These are phyloP conservation scores for Ascochyta clinopodiicola DNA, from an alignment of 2,329 filamentous ascomycete genomes.

Conservation along the genomic window DNA sequence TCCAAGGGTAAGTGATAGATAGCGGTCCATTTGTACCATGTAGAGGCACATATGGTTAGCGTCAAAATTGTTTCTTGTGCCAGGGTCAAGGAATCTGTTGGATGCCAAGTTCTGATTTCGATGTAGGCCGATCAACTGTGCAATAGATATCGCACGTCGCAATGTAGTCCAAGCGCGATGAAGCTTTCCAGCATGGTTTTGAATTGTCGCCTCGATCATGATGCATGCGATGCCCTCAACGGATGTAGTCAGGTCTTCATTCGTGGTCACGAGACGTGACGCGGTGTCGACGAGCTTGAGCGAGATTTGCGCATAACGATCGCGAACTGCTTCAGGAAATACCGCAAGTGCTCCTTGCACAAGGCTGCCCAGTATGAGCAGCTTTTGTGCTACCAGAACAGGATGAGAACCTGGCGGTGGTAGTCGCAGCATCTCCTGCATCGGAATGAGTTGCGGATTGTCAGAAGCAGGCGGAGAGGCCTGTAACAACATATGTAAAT, in stretches of 20 bases:
- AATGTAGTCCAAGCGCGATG: constrained; percentile 49
- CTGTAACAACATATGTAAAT: neutral
- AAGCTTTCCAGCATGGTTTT: constrained; percentile 51
- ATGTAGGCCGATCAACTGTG: constrained; percentile 54
- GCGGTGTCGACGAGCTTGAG: constrained; percentile 34
- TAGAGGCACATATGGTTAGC: constrained; percentile 48
- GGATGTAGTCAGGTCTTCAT: constrained; percentile 48
- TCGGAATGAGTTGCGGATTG: constrained; percentile 20
- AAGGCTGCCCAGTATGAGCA: constrained; percentile 42
- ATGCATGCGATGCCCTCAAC: constrained; percentile 54
- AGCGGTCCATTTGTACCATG: constrained; percentile 48
- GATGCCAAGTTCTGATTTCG: constrained; percentile 48
- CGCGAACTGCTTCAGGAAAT: no score
- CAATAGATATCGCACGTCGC: constrained; percentile 50
- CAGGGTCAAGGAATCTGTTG: constrained; percentile 15
- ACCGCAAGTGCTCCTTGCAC: constrained; percentile 25
- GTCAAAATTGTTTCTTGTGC: constrained; percentile 6
- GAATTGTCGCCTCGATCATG: constrained; percentile 51
- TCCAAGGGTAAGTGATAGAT: constrained; percentile 52
- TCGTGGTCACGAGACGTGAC: constrained; percentile 41
- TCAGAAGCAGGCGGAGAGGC: no score
- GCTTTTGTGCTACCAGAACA: constrained; percentile 41
- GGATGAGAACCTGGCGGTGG: constrained; percentile 35
- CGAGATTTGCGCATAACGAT: neutral
- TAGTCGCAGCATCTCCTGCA: constrained; percentile 43